A percentile compares a stretch with the other conserved stretches of the same genome.
Evolutionary conservation across 495 filamentous ascomycete genomes (phyloP).

Genomic region (Annulohypoxylon moriforme): DNA sequence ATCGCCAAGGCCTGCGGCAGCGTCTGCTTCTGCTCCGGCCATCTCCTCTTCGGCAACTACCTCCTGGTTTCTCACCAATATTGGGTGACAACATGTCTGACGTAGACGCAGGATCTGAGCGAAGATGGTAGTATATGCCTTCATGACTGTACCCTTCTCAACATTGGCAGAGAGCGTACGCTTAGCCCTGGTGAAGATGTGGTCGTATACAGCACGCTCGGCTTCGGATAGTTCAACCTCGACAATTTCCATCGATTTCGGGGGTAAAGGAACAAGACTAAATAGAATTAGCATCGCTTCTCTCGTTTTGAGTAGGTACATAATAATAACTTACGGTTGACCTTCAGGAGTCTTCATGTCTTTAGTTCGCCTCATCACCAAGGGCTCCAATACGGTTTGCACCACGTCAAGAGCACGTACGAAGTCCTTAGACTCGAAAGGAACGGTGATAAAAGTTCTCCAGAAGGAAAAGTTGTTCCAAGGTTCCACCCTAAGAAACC

Average conservation of each 20-base stretch:
- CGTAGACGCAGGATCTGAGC: conserved; percentile 95
- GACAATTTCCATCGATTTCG: conserved; percentile 81
- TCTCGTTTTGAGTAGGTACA: not conserved
- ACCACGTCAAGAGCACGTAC: conserved; percentile 95
- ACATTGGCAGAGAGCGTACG: conserved; percentile 84
- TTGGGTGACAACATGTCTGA: conserved; percentile 93
- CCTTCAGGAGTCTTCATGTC: conserved; percentile 97
- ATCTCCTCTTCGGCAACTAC: conserved; percentile 90
- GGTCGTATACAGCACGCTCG: conserved; percentile 91
- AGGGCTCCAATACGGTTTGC: conserved; percentile 92
- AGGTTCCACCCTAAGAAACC: conserved; percentile 91
- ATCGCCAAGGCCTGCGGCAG: conserved; percentile 82
- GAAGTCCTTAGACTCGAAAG: conserved; percentile 95
- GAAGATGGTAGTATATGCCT: conserved; percentile 95
- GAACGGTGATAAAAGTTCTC: conserved; percentile 97
- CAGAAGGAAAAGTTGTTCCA: conserved; percentile 99
- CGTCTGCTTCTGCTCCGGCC: conserved; percentile 81
- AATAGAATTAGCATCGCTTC: conserved; percentile 26
- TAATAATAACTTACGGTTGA: conserved; percentile 59
- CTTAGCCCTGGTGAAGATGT: conserved; percentile 85
- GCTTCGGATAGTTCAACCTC: conserved; percentile 83
- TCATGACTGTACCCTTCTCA: conserved; percentile 90
- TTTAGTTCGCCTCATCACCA: conserved; percentile 95
- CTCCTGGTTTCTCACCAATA: conserved; percentile 84
- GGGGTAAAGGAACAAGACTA: conserved; percentile 82